phyloP scores from a whole-genome alignment of 2,329 filamentous ascomycete species.

The Xylariaceae sp. region DNA sequence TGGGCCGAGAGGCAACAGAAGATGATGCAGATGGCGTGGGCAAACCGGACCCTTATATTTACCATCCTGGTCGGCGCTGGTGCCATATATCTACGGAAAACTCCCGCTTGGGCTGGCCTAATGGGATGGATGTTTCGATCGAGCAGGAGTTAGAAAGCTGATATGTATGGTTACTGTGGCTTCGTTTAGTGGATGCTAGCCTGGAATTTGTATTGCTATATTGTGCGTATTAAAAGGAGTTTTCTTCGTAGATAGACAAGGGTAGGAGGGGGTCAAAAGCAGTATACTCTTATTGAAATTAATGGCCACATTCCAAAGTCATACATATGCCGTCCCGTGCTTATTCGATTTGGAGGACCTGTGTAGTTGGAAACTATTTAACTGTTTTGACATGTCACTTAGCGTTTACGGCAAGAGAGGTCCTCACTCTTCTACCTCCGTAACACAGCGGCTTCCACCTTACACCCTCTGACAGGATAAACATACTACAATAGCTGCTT shows the following conservation, averaged over 20 bases:
- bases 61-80: constrained; percentile 72
- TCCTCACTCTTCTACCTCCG: too few relatives aligned
- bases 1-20: constrained; percentile 66
- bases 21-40: constrained; percentile 60
- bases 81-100: constrained; percentile 70
- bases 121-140: constrained; percentile 30
- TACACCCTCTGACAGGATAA: too few relatives aligned
- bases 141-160: neutral
- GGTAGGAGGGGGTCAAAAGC: neutral
- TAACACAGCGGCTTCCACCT: too few relatives aligned
- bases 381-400: too few relatives aligned
- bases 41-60: constrained; percentile 69
- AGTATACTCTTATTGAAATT: neutral
- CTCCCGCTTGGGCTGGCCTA: constrained; percentile 42
- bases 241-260: neutral
- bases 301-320: too few relatives aligned
- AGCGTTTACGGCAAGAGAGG: too few relatives aligned
- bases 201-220: neutral
- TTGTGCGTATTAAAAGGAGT: neutral
- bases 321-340: too few relatives aligned
- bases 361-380: too few relatives aligned
- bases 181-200: neutral
- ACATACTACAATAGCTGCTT: too few relatives aligned
- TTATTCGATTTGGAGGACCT: too few relatives aligned
- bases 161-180: neutral